Base-by-base conservation (phyloP, 2,329 filamentous ascomycete species). In the Pyrenophora tritici-repentis region DNA sequence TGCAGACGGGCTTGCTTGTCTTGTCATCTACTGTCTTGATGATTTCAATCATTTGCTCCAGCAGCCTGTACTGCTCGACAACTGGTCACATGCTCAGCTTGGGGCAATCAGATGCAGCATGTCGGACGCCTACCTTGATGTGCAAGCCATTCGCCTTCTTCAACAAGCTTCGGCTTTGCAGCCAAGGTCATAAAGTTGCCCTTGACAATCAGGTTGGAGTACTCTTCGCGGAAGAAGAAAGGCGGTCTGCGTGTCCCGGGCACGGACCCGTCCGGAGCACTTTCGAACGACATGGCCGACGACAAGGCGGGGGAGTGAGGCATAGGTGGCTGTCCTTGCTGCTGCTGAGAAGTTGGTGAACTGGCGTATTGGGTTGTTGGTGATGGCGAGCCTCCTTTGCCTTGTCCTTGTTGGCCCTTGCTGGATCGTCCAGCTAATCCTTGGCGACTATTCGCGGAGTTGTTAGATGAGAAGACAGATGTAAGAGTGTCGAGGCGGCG, bases 161-260 rank as follows among this genome's bases (percentile, higher is more conserved):
- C 93, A 38, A 97, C 90, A 49, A 94, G 92, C 78, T 93, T 92
- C 17, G 93, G 93, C 70, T 92, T 88, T 42, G 91, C 91, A 66
- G 92, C 95, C 53, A 97, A 78, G 9, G 93, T 97, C 87, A 96
- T 91, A 72, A 97, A 97, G 78, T 97, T 97, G 53, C 93, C 93
- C 79, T 93, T 96, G 68, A 97, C 92, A 60, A 96, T 96, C 68
- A 96, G 86, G 71, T 88, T 89, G 47, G 89, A 87, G 70, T 90
- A 88, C 55, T 85, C 78, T 48, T 87, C 82, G 67, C 89, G 87
- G 66, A 91, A 84, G 85, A 89, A 91, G 55, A 90, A 77, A 13
- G 89, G 89, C 34, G 84, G 81, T 52, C 87, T 87, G 53, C 89
- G 78, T 62, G 87, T 84, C 67, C 86, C 56, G 54, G 68, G 61